Base-by-base conservation (phyloP, 225 moss, liverwort and hornwort species). In the Thuidium tamariscinum region DNA sequence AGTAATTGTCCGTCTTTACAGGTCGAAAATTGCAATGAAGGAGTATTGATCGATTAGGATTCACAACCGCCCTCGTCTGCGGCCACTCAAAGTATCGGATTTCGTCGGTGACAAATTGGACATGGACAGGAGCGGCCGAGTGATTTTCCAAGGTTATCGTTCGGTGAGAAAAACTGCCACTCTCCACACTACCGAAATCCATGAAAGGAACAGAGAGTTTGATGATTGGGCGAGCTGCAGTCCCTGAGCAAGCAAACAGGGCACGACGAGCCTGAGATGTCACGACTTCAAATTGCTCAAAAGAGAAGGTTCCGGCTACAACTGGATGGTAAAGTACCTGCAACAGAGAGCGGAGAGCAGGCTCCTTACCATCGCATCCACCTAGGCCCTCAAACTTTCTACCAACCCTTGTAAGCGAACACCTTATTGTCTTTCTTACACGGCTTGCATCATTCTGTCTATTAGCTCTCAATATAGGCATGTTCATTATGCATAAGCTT, bases 271-370 rank as follows among this genome's bases (percentile, higher is more conserved):
- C 96, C 88, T 95, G 95, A 92, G 95, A 94, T 89, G 96, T 96
- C 84, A 95, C 91, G 80, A 97, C 95, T 91, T 96, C 97, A 96
- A 98, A 98, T 88, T 98, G 96, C 91, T 98, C 97, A 86, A 92
- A 91, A 89, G 94, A 96, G 92, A 95, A 96, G 86, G 94, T 95
- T 87, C 97, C 96, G 87, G 98, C 98, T 89, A 95, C 95, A 90
- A 93, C 90, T 90, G 98, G 98, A 95, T 93, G 95, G 94, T 97
- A 98, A 93, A 92, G 89, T 94, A 98, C 98, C 98, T 98, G 98
- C 98, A 96, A 90, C 94, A 96, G 88, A 95, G 94, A 91, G 91
- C 91, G 93, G 72, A 93, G 91, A 95, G 91, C 93, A 94, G 91
- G 94, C 89, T 93, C 90, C 88, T 95, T 95, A 96, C 94, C 90